phyloP scores from a whole-genome alignment of 257 asterid species.

The Capsicum baccatum region DNA sequence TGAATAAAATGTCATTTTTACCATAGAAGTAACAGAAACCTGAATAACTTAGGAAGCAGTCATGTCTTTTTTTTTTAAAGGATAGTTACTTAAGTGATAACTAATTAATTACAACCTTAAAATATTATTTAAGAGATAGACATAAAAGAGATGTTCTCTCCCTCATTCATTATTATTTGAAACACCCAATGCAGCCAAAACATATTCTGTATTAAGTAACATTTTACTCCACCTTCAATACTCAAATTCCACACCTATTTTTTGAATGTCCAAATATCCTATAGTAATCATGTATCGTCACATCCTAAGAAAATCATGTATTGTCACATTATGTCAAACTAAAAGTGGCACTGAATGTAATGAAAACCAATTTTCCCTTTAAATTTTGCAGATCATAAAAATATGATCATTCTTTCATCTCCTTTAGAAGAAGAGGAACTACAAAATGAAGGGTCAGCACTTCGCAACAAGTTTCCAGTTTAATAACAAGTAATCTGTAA shows the following conservation, averaged over 20 bases:
- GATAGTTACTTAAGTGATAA: neutral
- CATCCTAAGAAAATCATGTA: neutral
- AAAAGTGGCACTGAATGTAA: conserved; percentile 4
- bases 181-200: neutral
- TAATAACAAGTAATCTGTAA: neutral
- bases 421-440: neutral
- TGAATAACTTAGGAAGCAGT: neutral
- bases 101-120: neutral
- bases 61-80: neutral
- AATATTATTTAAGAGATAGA: neutral
- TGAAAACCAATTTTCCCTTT: neutral
- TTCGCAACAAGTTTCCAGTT: conserved; percentile 7
- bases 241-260: neutral
- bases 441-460: neutral
- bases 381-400: neutral
- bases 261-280: neutral
- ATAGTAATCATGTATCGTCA: neutral
- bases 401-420: neutral
- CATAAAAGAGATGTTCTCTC: neutral
- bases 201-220: neutral
- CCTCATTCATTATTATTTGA: neutral
- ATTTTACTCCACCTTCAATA: neutral
- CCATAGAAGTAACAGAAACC: neutral
- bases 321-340: neutral
- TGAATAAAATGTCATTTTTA: neutral